These are phyloP conservation scores for Rhizomucor pusillus DNA, from an alignment of 371 early-diverging fungal genomes.

Conservation along the genomic window DNA sequence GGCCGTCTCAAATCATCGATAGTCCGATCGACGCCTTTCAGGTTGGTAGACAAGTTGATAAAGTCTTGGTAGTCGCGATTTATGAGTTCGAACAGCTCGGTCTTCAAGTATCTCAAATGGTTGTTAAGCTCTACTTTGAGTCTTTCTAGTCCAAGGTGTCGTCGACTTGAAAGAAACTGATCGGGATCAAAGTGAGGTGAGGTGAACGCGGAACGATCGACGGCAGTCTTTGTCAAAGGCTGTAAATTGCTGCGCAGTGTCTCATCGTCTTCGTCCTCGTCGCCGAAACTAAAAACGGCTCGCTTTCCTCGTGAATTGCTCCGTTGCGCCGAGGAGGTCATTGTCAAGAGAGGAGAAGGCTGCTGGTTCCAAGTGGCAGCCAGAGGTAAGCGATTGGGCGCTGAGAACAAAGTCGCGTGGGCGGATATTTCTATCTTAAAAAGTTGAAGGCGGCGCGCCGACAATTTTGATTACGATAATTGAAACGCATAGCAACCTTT, in stretches of 20 bases:
- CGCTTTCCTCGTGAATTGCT: slow-evolving; percentile 15
- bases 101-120: slow-evolving; percentile 62
- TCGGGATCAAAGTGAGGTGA: slow-evolving; percentile 57
- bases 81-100: slow-evolving; percentile 78
- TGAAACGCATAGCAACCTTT: too few relatives aligned
- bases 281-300: slow-evolving; percentile 39
- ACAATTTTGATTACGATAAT: too few relatives aligned
- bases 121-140: slow-evolving; percentile 64
- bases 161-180: slow-evolving; percentile 61
- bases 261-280: slow-evolving; percentile 30
- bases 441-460: too few relatives aligned
- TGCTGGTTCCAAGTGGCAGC: too few relatives aligned
- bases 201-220: slow-evolving; percentile 53
- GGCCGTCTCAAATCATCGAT: slow-evolving; percentile 63
- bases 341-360: background rate
- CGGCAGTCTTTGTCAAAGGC: slow-evolving; percentile 39
- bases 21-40: slow-evolving; percentile 74
- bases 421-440: too few relatives aligned
- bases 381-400: too few relatives aligned
- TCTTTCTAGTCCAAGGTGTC: slow-evolving; percentile 65
- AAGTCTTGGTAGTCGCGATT: slow-evolving; percentile 82
- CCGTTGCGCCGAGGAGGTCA: background rate
- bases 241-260: slow-evolving; percentile 11
- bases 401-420: too few relatives aligned
- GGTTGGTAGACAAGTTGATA: slow-evolving; percentile 74